Evolutionary conservation across 176 grass and related monocot species (phyloP).

Genomic region (Cenchrus americanus): DNA sequence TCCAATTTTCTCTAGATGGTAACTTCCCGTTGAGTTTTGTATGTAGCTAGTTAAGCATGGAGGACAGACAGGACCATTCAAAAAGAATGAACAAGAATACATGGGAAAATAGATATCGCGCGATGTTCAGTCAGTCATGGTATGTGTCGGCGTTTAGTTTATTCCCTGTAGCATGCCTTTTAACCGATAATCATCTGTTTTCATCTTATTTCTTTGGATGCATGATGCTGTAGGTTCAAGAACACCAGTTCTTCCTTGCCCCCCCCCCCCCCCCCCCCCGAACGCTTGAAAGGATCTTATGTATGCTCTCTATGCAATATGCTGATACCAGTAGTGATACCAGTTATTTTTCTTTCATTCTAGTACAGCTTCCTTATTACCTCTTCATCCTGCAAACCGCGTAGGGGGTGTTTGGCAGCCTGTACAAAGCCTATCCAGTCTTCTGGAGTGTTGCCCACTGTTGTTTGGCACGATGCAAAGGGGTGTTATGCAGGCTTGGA

Average conservation of each 20-base stretch:
- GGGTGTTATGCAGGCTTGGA: no score
- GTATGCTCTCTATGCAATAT: no score
- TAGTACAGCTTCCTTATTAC: background rate
- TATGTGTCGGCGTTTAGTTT: background rate
- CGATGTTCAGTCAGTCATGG: background rate
- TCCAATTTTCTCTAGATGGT: background rate
- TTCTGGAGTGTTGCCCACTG: no score
- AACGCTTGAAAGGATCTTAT: no score
- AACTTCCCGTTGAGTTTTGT: slow-evolving; percentile 29
- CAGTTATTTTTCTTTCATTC: background rate
- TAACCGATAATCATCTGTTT: background rate
- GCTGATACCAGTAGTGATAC: background rate
- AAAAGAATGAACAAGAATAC: background rate
- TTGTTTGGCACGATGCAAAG: no score
- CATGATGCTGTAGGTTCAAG: background rate
- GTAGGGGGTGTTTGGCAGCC: no score
- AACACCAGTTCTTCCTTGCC: background rate
- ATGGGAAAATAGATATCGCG: background rate
- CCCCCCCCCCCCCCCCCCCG: no score
- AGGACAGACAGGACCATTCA: background rate
- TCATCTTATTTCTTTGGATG: background rate
- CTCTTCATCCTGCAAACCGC: background rate
- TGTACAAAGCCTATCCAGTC: no score
- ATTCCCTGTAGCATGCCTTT: background rate
- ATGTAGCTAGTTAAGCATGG: background rate